Base-by-base conservation (phyloP, 2,329 filamentous ascomycete species). In the Ophiocordyceps camponoti-leonardi region DNA sequence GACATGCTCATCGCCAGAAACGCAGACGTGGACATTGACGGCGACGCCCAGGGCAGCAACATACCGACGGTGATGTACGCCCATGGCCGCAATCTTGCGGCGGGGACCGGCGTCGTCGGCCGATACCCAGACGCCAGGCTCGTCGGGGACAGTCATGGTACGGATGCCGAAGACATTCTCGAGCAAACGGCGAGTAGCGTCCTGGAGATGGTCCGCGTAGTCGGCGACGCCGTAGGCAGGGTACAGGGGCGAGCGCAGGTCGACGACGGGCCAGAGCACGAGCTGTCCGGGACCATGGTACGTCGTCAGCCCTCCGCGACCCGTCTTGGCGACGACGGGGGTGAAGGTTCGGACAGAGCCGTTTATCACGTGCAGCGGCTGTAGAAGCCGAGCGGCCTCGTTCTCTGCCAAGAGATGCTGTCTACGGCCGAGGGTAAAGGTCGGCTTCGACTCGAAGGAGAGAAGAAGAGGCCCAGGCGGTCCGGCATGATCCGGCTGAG, bases 241-340 rank as follows among this genome's bases (percentile, higher is more conserved):
- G 51, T 86, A 74, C 12, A 62, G 51, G 0, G 61, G 56, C 7
- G 74, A 70, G 46, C 76, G 77, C 47, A 96, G 72, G 60, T 94
- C 86, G n/a, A 94, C 61, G 44, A 95, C 77, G 3, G 90, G 86
- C 68, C 94, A 98, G n/a, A 88, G 77, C 33, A 95, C 84, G 43
- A 94, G 66, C 61, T 98, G 92, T 0, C 90, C 90, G 0, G 90
- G 92, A 0, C 90, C 92, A 60, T 98, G 92, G 66, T 94, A 96
- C 3, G 92, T 96, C 0, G 86, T 88, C 52, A 94, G 79, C 0
- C 92, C 92, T 49, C 92, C 92, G 46, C 92, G 79, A n/a, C 79
- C 73, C 14, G 85, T 82, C 54, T 79, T 72, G 41, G 76, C 63
- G 53, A 92, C 77, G n/a, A 74, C 67, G 3, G 81, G 83, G 23